These are phyloP conservation scores for Chondrus crispus DNA, from an alignment of 23 red algal genomes.

Conservation along the genomic window DNA sequence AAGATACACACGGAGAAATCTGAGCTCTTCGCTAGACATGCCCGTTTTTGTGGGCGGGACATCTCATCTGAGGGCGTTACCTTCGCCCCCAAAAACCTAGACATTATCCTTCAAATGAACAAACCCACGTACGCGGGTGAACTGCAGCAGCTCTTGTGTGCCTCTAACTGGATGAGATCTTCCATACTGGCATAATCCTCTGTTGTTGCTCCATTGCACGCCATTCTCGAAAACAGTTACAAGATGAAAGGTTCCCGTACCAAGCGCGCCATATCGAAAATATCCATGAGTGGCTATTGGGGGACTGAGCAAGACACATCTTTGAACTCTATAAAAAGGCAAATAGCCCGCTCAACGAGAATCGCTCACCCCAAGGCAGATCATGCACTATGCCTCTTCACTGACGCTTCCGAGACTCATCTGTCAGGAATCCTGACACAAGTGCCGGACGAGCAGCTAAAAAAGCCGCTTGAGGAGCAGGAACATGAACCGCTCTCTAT, in stretches of 20 bases:
- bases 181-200: slow-evolving; percentile 2
- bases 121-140: not conserved
- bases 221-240: not conserved
- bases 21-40: not conserved
- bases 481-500: slow-evolving; percentile 11
- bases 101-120: not conserved
- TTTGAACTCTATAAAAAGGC: not conserved
- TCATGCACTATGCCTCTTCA: slow-evolving; percentile 22
- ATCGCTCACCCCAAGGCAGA: not conserved
- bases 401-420: slow-evolving; percentile 29
- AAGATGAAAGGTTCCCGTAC: not conserved
- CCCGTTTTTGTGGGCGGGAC: slow-evolving; percentile 3
- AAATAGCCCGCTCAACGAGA: not conserved
- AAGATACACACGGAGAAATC: not conserved
- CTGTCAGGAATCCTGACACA: slow-evolving; percentile 13
- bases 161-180: slow-evolving; percentile 14
- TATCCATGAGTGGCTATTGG: not conserved
- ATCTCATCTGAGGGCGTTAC: not conserved
- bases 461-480: not conserved
- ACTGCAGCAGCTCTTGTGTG: slow-evolving; percentile 18
- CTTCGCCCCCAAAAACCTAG: not conserved
- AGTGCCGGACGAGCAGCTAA: not conserved
- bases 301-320: not conserved
- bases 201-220: not conserved
- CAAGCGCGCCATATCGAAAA: not conserved